phyloP scores from a whole-genome alignment of 306 rosid genomes.

The Begonia masoniana region DNA sequence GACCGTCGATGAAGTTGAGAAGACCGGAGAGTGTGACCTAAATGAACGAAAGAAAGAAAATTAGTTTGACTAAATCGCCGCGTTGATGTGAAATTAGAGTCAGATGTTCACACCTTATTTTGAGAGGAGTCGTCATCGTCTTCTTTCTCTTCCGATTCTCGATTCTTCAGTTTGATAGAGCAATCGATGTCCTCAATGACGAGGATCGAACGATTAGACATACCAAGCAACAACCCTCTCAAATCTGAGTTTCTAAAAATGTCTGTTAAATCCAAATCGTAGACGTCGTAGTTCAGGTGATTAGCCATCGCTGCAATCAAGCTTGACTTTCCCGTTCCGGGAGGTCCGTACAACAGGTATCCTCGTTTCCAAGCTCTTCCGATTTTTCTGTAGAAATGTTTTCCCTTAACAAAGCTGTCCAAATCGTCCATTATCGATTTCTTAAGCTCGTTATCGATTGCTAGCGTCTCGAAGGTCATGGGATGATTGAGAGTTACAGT shows the following conservation, averaged over 20 bases:
- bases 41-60: background rate
- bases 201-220: conserved; percentile 49
- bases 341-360: conserved; percentile 52
- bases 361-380: conserved; percentile 80
- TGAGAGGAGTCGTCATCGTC: too few species aligned
- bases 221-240: conserved; percentile 24
- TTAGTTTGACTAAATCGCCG: too few species aligned
- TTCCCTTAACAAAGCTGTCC: conserved; percentile 32
- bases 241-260: conserved; percentile 24
- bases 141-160: conserved; percentile 7
- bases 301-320: conserved; percentile 69
- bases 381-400: conserved; percentile 34
- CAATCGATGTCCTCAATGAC: conserved; percentile 71
- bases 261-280: conserved; percentile 54
- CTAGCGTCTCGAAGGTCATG: conserved; percentile 43
- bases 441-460: conserved; percentile 31
- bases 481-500: conserved; percentile 45
- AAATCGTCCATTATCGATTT: conserved; percentile 35
- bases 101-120: too few species aligned
- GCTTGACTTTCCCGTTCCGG: conserved; percentile 64
- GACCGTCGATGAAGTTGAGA: conserved; percentile 21
- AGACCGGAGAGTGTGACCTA: conserved; percentile 23
- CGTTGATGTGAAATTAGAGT: too few species aligned
- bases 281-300: conserved; percentile 39
- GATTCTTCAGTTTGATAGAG: conserved; percentile 31